Percentiles rank a stretch among this genome's conserved stretches.
Conservation (phyloP, 805 yeast species). For the Ogataea saltuana region DNA sequence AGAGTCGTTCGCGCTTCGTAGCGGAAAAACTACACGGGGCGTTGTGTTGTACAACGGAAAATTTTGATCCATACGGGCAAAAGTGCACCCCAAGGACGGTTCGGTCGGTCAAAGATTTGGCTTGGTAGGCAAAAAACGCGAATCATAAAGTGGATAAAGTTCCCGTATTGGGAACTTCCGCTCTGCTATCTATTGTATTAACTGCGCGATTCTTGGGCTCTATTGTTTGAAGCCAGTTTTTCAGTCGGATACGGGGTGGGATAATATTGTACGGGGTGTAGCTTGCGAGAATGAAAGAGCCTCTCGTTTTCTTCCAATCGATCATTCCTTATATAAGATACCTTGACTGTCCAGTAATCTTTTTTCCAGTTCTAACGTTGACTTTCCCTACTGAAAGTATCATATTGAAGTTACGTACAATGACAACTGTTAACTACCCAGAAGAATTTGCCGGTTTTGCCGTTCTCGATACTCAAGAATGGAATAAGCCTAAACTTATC, state of each 20-base stretch:
- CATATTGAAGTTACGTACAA: not conserved
- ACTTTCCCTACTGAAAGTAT: no score
- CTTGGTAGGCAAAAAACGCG: not conserved
- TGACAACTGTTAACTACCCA: conserved; percentile 43
- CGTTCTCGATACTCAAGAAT: conserved; percentile 45
- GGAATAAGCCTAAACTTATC: conserved; percentile 56
- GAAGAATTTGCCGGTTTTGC: conserved; percentile 64
- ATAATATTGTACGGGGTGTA: not conserved
- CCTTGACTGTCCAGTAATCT: not conserved
- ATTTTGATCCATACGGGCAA: not conserved
- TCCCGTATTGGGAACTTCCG: not conserved
- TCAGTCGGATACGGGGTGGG: conserved; percentile 3
- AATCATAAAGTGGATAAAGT: not conserved
- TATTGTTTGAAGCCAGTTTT: conserved; percentile 1
- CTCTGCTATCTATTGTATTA: conserved; percentile 1
- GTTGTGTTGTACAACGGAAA: not conserved
- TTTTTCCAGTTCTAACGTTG: not conserved
- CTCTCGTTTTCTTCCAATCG: no score
- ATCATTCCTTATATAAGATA: no score
- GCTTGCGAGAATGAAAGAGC: not conserved
- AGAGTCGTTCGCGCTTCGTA: not conserved
- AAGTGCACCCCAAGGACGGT: conserved; percentile 3
- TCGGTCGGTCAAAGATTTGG: not conserved
- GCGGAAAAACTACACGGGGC: conserved; percentile 4
- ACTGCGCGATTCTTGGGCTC: not conserved